Evolutionary conservation across 2,329 filamentous ascomycete genomes (phyloP), one percentile per base, ranked within the genome.

Genomic region (Calcarisporium arbuscula): DNA sequence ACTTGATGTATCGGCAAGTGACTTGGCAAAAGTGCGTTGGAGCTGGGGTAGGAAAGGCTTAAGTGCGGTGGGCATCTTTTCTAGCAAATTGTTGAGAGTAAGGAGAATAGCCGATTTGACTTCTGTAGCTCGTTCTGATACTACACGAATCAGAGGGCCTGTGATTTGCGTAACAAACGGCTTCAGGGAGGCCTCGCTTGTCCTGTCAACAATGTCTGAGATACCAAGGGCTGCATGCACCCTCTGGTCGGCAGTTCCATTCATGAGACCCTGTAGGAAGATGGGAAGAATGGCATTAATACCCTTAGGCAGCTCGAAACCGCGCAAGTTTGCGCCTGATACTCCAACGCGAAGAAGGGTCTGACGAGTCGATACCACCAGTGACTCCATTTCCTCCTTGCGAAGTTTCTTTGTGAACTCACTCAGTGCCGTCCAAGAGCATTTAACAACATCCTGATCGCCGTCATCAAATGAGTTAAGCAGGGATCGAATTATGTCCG

Each of bases 161-260:
- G 94, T 96, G 49, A 98, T 95, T 54, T 95, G 89, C 19, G 90
- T 95, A 40, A 98, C 92, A 52, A 94, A 96, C 7, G 89, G 87
- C 61, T 92, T 94, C 43, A 98, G 69, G 15, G 89, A 81, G 39
- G 88, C 82, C 46, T 87, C 78, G 58, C 82, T 90, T 18, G 92
- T 94, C 38, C 92, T 80, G 63, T 96, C 92, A 45, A 96, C 83
- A 46, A 98, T 85, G 56, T 98, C 94, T 3, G 89, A 94, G 48
- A 98, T 94, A 37, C 86, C 92, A 43, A 96, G 71, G 29, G 94
- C 92, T 38, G 92, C 80, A 56, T 94, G 85, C 18, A 87, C 92
- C 56, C 89, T 77, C 65, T 98, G 92, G 5, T 98, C 92, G 12
- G 85, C 70, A 23, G 84, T 89, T 38, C 92, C 94, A 52, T 98